Percentiles rank a stretch among this genome's conserved stretches.
phyloP scores from a whole-genome alignment of 2,329 filamentous ascomycete genomes.

The Colletotrichum camelliae region DNA sequence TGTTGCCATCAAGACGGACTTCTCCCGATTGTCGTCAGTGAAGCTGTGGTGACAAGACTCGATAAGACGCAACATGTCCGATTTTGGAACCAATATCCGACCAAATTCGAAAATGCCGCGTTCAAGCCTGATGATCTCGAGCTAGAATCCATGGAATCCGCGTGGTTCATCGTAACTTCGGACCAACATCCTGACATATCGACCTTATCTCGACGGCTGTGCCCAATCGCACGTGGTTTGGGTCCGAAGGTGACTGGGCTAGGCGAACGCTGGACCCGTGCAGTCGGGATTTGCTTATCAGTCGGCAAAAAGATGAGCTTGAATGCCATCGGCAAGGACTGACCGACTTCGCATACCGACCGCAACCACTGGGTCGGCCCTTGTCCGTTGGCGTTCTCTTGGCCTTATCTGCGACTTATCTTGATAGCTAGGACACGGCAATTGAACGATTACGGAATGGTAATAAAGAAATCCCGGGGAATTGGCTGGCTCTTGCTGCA shows the following conservation, averaged over 20 bases:
- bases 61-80: neutral
- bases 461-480: neutral
- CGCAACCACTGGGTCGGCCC: neutral
- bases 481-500: neutral
- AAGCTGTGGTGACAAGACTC: neutral
- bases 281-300: constrained; percentile 11
- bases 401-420: constrained; percentile 6
- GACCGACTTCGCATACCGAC: neutral
- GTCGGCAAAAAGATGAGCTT: neutral
- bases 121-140: neutral
- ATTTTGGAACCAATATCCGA: neutral
- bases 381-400: neutral
- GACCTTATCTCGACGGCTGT: neutral
- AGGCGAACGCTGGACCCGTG: neutral
- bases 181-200: neutral
- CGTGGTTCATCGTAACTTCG: neutral
- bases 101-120: neutral
- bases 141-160: neutral
- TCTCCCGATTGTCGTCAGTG: too few relatives aligned
- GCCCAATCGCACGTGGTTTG: neutral
- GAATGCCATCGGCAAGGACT: neutral
- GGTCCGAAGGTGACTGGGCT: neutral
- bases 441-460: neutral
- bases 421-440: neutral
- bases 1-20: neutral